Conservation (phyloP, 2,329 filamentous ascomycete genomes). For the Camptophora hylomeconis region DNA sequence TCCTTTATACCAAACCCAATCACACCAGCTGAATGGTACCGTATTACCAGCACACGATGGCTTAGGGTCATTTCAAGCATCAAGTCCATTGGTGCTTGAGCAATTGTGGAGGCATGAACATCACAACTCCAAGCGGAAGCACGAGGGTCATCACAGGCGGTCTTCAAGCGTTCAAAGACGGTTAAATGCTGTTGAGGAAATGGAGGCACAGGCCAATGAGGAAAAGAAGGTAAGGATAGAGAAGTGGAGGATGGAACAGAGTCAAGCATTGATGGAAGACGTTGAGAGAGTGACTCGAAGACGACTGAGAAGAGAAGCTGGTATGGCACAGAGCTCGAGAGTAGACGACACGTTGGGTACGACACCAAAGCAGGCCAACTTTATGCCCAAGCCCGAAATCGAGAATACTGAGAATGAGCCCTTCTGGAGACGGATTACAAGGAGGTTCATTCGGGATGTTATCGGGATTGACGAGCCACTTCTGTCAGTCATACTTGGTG, state of each 20-base stretch:
- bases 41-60: slow-evolving; percentile 89
- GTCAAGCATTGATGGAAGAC: slow-evolving; percentile 69
- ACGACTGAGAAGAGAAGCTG: slow-evolving; percentile 35
- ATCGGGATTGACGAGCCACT: slow-evolving; percentile 82
- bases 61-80: slow-evolving; percentile 68
- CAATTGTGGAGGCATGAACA: slow-evolving; percentile 81
- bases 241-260: slow-evolving; percentile 84
- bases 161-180: slow-evolving; percentile 45
- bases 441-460: slow-evolving; percentile 74
- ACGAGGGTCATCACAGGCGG: slow-evolving; percentile 32
- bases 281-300: slow-evolving; percentile 74
- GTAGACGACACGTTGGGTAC: slow-evolving; percentile 14
- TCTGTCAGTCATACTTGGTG: slow-evolving; percentile 76
- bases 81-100: slow-evolving; percentile 54
- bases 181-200: slow-evolving; percentile 43
- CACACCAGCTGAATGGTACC: slow-evolving; percentile 43
- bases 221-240: slow-evolving; percentile 79
- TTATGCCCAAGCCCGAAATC: slow-evolving; percentile 6
- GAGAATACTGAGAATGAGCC: slow-evolving; percentile 40
- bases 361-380: slow-evolving; percentile 16
- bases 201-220: slow-evolving; percentile 48
- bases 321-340: slow-evolving; percentile 4
- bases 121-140: slow-evolving; percentile 59
- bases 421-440: slow-evolving; percentile 69
- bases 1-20: slow-evolving; percentile 28